A percentile compares a stretch with the other conserved stretches of the same genome.
Evolutionary conservation across 1,139 yeast genomes (phyloP).

Genomic region (Meyerozyma athensensis): DNA sequence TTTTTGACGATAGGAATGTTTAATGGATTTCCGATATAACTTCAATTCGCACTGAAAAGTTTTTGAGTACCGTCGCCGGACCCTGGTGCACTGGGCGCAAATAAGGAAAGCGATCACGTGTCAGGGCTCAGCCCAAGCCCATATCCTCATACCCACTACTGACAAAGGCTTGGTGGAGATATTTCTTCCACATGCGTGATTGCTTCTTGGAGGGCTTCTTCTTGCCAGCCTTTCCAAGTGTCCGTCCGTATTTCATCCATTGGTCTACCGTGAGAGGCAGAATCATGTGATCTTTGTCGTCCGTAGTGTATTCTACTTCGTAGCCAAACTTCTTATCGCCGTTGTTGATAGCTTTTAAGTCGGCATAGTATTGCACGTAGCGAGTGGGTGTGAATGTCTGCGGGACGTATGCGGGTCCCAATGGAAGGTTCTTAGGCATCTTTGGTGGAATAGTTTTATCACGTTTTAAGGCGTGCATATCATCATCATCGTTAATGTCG

Average conservation of each 20-base stretch:
- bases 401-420: conserved; percentile 73
- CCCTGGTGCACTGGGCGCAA: not conserved
- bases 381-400: conserved; percentile 70
- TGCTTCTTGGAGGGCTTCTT: conserved; percentile 14
- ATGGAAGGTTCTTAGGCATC: conserved; percentile 47
- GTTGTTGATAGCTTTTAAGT: conserved; percentile 47
- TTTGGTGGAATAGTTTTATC: conserved; percentile 68
- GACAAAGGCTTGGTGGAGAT: conserved; percentile 52
- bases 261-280: conserved; percentile 52
- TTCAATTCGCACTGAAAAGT: conserved; percentile 2
- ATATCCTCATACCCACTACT: conserved; percentile 58
- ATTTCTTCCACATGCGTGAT: conserved; percentile 38
- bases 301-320: conserved; percentile 67
- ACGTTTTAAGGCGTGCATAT: conserved; percentile 19
- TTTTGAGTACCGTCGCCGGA: not conserved
- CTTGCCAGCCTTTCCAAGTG: conserved; percentile 41
- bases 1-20: conserved; percentile 87
- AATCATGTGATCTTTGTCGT: conserved; percentile 53
- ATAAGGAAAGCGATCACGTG: conserved; percentile 4
- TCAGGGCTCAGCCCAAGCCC: conserved; percentile 21
- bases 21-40: conserved; percentile 51
- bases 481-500: conserved; percentile 6
- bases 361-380: conserved; percentile 69
- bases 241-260: conserved; percentile 55
- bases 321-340: conserved; percentile 48